These are phyloP conservation scores for Camellia oleifera DNA, from an alignment of 179 eudicot species.

Conservation along the genomic window DNA sequence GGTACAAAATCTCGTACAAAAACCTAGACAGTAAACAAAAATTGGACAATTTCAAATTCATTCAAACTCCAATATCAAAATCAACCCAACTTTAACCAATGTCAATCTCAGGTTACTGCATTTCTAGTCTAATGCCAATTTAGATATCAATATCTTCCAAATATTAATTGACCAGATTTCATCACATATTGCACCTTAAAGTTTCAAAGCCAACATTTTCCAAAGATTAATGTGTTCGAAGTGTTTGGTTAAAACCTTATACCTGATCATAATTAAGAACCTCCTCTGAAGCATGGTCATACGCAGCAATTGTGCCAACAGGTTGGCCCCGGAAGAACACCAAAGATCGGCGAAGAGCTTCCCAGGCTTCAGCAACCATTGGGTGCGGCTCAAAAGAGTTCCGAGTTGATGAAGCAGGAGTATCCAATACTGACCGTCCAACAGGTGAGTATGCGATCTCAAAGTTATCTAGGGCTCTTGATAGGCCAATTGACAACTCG, in stretches of 20 bases:
- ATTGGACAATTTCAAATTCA: background rate
- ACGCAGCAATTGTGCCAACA: conserved; percentile 94
- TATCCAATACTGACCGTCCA: conserved; percentile 71
- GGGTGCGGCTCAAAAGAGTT: conserved; percentile 98
- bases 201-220: background rate
- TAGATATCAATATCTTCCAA: background rate
- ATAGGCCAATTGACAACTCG: conserved; percentile 75
- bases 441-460: conserved; percentile 83
- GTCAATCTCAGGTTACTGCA: background rate
- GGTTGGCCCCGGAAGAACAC: conserved; percentile 86
- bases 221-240: background rate
- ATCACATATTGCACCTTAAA: background rate
- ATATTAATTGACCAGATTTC: background rate
- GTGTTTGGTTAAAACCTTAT: conserved; percentile 6
- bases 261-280: conserved; percentile 97
- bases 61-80: background rate
- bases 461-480: conserved; percentile 66
- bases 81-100: background rate
- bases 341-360: conserved; percentile 83
- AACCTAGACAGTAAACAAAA: conserved; percentile 43
- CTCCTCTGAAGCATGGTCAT: conserved; percentile 97
- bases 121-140: background rate
- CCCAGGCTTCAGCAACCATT: conserved; percentile 99
- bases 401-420: conserved; percentile 87
- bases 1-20: conserved; percentile 95